Evolutionary conservation across 2,329 filamentous ascomycete species (phyloP).

Genomic region (Metarhizium robertsii): DNA sequence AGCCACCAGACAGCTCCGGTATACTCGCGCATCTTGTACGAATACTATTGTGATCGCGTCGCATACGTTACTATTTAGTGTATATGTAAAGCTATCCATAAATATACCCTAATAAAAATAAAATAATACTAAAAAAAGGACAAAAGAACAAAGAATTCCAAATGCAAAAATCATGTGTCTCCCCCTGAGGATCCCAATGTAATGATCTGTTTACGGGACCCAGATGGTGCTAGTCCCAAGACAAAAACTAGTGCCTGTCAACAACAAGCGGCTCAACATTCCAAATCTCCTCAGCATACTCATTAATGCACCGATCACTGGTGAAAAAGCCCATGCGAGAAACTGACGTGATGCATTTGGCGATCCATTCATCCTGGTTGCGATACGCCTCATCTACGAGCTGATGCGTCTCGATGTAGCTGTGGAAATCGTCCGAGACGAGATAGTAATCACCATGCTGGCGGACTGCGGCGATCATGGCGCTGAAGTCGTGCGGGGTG

Average conservation of each 20-base stretch:
- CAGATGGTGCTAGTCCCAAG: background rate
- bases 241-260: conserved; percentile 13
- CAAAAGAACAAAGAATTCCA: background rate
- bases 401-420: conserved; percentile 83
- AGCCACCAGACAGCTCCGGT: background rate
- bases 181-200: background rate
- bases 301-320: conserved; percentile 88
- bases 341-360: conserved; percentile 81
- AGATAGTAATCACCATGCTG: conserved; percentile 97
- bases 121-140: background rate
- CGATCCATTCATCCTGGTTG: conserved; percentile 87
- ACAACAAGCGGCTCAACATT: conserved; percentile 74
- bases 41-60: no score
- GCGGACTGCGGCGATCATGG: conserved; percentile 73
- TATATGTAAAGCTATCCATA: background rate
- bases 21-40: background rate
- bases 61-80: background rate
- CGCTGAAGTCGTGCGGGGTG: conserved; percentile 66
- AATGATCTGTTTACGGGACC: background rate
- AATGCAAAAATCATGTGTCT: background rate
- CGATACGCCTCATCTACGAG: conserved; percentile 88
- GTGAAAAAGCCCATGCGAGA: conserved; percentile 96
- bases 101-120: background rate
- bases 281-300: conserved; percentile 97
- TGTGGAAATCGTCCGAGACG: conserved; percentile 94